Percentiles rank a stretch among this genome's conserved stretches.
Evolutionary conservation across 2,329 filamentous ascomycete species (phyloP).

Genomic region (Annulohypoxylon truncatum): DNA sequence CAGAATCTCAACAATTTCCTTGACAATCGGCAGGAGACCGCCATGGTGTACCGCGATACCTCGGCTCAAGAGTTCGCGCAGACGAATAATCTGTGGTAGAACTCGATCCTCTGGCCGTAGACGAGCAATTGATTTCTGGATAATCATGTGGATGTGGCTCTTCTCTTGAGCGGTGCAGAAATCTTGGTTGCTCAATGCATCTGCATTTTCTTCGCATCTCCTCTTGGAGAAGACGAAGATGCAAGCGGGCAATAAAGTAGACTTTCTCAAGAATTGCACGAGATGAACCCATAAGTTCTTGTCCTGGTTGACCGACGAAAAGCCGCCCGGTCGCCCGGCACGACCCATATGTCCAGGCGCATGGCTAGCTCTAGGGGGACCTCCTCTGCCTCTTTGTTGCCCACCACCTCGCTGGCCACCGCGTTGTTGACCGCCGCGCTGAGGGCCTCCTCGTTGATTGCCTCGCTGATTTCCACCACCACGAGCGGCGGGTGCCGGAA

Average conservation of each 20-base stretch:
- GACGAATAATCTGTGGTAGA: slow-evolving; percentile 90
- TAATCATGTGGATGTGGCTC: slow-evolving; percentile 96
- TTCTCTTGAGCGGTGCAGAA: slow-evolving; percentile 95
- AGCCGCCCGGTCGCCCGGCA: slow-evolving; percentile 84
- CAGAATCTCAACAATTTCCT: slow-evolving; percentile 95
- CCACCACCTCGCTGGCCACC: slow-evolving; percentile 63
- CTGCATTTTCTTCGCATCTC: slow-evolving; percentile 95
- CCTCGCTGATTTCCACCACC: slow-evolving; percentile 64
- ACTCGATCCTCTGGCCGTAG: slow-evolving; percentile 89
- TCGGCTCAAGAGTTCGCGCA: slow-evolving; percentile 85
- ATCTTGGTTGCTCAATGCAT: slow-evolving; percentile 93
- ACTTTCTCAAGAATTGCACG: slow-evolving; percentile 89
- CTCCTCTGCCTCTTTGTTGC: slow-evolving; percentile 65
- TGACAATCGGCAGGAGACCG: slow-evolving; percentile 93
- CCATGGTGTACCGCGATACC: slow-evolving; percentile 98
- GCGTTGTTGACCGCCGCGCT: slow-evolving; percentile 61
- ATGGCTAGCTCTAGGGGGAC: slow-evolving; percentile 70
- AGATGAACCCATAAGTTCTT: slow-evolving; percentile 97
- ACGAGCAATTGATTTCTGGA: slow-evolving; percentile 92
- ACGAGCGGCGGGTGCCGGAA: slow-evolving; percentile 55
- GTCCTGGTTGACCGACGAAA: slow-evolving; percentile 91
- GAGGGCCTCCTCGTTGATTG: slow-evolving; percentile 63
- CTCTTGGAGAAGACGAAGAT: slow-evolving; percentile 99
- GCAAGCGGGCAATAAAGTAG: slow-evolving; percentile 87
- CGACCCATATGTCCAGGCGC: slow-evolving; percentile 88